Evolutionary conservation across 768 basidiomycete species (phyloP), one percentile per base, ranked within the genome.

Genomic region (Termitomyces sp.): DNA sequence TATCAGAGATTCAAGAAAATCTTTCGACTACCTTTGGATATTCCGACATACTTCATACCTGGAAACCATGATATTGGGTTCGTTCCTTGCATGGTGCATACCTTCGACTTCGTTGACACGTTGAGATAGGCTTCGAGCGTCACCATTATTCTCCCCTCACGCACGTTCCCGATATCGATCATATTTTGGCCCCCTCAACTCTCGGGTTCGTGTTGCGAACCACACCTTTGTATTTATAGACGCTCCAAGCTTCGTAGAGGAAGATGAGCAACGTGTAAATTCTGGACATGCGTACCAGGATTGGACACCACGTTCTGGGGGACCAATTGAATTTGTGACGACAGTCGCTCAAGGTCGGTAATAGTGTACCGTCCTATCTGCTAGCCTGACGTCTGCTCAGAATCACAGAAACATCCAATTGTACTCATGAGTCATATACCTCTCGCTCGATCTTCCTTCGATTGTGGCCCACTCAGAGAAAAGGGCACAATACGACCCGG

Each of bases 11-110:
- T 92, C 73, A 77, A 74, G 55, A 72, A 71, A 44, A 92, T 93
- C 34, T 95, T 96, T 71, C 68, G 74, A 28, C 55, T 72, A 21
- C 68, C 77, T 6, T 60, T 73, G 10, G 59, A 67, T 17, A 72
- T 81, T 3, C 84, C 87, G 0, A 72, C 77, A 56, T 87, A 85
- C 68, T 88, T 83, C 65, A 77, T 95, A 28, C 87, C 93, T 2
- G 96, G 96, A 6, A 98, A 98, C 66, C 93, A 94, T 64, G 96
- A 98, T 63, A 77, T 88, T 34, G 90, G 89, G 83, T 90, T 66
- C 55, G 77, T 50, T 58, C 9, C 41, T 60, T 37, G 24, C 28
- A 21, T 22, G 28, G 35, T 15, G 10, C 45, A 28, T 51, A 10
- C 28, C 38, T 35, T 47, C 49, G 8, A 58, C 52, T 28, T 26